These are phyloP conservation scores for Globomyces sp. DNA, from an alignment of 371 early-diverging fungal species.

Conservation along the genomic window DNA sequence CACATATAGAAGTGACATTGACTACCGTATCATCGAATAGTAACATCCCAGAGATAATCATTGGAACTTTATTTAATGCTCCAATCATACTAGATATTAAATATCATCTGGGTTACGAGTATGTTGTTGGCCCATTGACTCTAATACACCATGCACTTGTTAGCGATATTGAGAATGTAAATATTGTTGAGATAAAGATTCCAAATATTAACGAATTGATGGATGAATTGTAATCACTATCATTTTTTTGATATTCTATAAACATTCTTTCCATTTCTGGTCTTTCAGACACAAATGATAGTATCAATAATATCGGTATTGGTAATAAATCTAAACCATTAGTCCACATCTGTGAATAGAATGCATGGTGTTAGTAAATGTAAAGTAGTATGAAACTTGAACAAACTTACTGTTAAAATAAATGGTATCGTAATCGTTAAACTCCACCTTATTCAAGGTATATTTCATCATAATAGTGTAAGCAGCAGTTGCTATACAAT, in stretches of 20 bases:
- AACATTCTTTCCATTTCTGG: conserved; percentile 50
- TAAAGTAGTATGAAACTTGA: background rate
- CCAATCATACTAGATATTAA: conserved; percentile 83
- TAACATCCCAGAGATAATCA: conserved; percentile 92
- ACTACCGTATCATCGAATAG: conserved; percentile 79
- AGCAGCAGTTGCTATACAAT: conserved; percentile 89
- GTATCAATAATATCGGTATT: conserved; percentile 75
- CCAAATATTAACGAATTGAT: conserved; percentile 55
- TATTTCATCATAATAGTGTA: conserved; percentile 90
- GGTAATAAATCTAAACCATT: conserved; percentile 52
- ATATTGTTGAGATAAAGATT: conserved; percentile 81
- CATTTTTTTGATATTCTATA: conserved; percentile 28
- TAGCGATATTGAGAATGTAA: conserved; percentile 90
- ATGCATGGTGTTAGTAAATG: too few species aligned
- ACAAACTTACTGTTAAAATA: conserved; percentile 77
- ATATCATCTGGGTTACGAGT: conserved; percentile 27
- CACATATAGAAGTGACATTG: conserved; percentile 61
- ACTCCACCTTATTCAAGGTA: conserved; percentile 75
- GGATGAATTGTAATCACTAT: conserved; percentile 35
- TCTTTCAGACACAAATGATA: conserved; percentile 74
- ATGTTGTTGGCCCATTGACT: conserved; percentile 93
- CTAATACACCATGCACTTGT: conserved; percentile 94
- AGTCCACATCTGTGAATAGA: too few species aligned
- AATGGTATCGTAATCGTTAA: conserved; percentile 95
- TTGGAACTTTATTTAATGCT: conserved; percentile 97